Evolutionary conservation across 2,329 filamentous ascomycete genomes (phyloP), one percentile per base, ranked within the genome.

Genomic region (Rugonectria rugulosa): DNA sequence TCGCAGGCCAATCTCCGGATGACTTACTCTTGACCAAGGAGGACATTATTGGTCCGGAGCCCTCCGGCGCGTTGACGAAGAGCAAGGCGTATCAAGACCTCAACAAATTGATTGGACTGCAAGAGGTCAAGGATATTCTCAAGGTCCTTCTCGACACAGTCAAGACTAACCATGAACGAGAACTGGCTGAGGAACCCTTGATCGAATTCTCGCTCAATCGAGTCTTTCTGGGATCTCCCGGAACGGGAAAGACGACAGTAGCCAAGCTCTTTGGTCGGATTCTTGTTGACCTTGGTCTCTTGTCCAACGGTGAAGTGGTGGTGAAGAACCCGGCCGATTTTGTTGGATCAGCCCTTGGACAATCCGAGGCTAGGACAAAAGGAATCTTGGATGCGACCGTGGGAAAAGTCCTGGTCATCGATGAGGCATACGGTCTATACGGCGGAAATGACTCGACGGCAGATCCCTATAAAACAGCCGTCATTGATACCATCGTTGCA

Each of bases 401-500:
- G 0, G 90, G 91, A 0, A 94, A 93, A 60, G 88, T 93, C 0
- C 79, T 94, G 0, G 83, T 94, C 12, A 92, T 94, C 3, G 90
- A 94, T 58, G 90, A 95, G 67, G 90, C 90, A 0, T 93, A 94
- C 60, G 85, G 86, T 27, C 77, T 94, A 0, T 82, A 79, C 40
- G 71, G 73, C 2, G 78, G 77, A 75, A 68, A 70, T 3, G 70
- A 56, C 1, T 57, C 56, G 0, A 4, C 48, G 0, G 59, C 54
- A 0, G 75, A 76, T 11, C 67, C 72, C 0, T 92, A 74, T 73
- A 88, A 85, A 65, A 81, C 77, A 0, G 87, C 86, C 1, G 87
- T 92, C 0, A 79, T 92, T 2, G 89, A 92, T 60, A 91, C 88
- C 0, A 85, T 92, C 6, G 89, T 92, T 0, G 87, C 88, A 0